Evolutionary conservation across 2,329 filamentous ascomycete species (phyloP).

Genomic region (Alternaria sp.): DNA sequence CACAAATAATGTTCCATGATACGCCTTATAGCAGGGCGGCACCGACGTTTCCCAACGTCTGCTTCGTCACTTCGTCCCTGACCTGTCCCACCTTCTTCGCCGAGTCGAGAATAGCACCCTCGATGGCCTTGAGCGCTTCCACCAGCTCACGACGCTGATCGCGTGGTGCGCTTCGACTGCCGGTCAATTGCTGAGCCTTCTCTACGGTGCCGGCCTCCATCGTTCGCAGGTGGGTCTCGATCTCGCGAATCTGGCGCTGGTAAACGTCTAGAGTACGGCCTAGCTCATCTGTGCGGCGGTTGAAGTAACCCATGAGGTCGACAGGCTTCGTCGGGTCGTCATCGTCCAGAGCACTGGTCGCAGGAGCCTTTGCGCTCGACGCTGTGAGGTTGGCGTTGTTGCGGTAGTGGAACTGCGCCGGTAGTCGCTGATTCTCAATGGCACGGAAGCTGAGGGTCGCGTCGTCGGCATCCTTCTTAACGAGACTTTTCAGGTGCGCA

Average conservation of each 20-base stretch:
- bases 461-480: conserved; percentile 71
- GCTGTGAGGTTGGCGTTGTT: conserved; percentile 49
- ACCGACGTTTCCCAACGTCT: conserved; percentile 48
- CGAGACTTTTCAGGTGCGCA: conserved; percentile 61
- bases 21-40: conserved; percentile 31
- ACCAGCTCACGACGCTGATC: conserved; percentile 54
- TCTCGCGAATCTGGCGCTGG: conserved; percentile 53
- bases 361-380: conserved; percentile 35
- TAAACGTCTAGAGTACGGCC: conserved; percentile 50
- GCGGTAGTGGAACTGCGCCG: conserved; percentile 65
- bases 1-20: background rate
- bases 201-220: conserved; percentile 54
- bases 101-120: conserved; percentile 57
- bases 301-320: conserved; percentile 57
- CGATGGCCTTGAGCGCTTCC: conserved; percentile 56
- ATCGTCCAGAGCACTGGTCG: conserved; percentile 45
- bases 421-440: conserved; percentile 76
- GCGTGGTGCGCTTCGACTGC: conserved; percentile 41
- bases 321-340: conserved; percentile 46
- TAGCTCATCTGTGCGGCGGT: conserved; percentile 49
- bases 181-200: conserved; percentile 52
- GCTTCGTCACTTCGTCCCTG: conserved; percentile 56
- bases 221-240: conserved; percentile 57
- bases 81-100: conserved; percentile 56
- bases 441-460: conserved; percentile 75